Evolutionary conservation across 257 asterid genomes (phyloP), one percentile per base, ranked within the genome.

Genomic region (Salvia hispanica): DNA sequence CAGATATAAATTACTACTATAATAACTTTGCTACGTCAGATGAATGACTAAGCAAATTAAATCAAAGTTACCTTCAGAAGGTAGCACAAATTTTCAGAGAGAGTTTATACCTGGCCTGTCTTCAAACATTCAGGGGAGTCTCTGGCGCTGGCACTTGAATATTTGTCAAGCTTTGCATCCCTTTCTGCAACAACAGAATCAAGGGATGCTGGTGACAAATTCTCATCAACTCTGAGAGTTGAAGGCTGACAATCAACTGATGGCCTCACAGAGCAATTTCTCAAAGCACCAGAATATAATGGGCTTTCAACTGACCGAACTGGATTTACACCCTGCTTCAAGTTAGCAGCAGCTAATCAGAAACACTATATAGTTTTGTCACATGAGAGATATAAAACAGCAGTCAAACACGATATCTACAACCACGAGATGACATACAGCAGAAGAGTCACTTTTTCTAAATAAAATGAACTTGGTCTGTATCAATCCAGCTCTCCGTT

Each of bases 121-220:
- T 79, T 86, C 80, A 87, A 80, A 65, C 85, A 78, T 44, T 77
- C 92, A 67, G 86, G 63, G 58, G 95, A 80, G 68, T 71, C 63
- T 47, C 85, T 71, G 69, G 86, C 84, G 25, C 83, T 76, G 67
- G 77, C 72, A 78, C 78, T 71, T 31, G 82, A 78, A 75, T 76
- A 84, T 55, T 81, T 87, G 75, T 78, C 89, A 68, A 73, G 66
- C 72, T 83, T 87, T 9, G 74, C 57, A 43, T 80, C 92, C 76
- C 79, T 85, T 56, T 77, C 92, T 53, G 85, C 84, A 70, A 82
- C 88, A 71, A 85, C 86, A 44, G 89, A 85, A 73, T 85, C 95
- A 71, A 85, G 85, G 62, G 90, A 85, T 66, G 85, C 77, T 0
- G 95, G 90, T 7, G 90, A 85, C 65, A 85, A 72, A 72, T 78